phyloP scores from a whole-genome alignment of 352 stramenopile genomes.

The Pythium oligandrum region DNA sequence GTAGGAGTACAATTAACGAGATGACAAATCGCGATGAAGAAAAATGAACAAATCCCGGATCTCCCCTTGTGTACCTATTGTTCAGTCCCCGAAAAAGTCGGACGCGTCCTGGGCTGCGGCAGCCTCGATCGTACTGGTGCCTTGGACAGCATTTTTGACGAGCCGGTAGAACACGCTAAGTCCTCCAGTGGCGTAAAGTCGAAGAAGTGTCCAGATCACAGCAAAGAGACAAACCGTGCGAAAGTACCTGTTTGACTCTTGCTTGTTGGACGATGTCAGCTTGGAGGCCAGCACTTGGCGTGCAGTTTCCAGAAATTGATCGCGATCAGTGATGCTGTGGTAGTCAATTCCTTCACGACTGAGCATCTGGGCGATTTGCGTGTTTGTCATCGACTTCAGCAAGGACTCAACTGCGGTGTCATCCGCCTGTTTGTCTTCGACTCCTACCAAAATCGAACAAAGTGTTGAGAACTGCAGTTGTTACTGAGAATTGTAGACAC shows the following conservation, averaged over 20 bases:
- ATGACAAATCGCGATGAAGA: no score
- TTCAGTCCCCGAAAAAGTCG: slow-evolving; percentile 45
- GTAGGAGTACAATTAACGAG: slow-evolving; percentile 23
- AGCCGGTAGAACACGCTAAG: slow-evolving; percentile 23
- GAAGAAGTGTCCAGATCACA: slow-evolving; percentile 55
- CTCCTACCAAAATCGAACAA: no score
- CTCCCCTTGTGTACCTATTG: not conserved
- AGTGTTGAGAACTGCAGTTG: no score
- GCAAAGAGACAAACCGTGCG: slow-evolving; percentile 54
- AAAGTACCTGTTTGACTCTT: slow-evolving; percentile 39
- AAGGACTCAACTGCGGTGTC: slow-evolving; percentile 43
- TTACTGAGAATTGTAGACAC: not conserved
- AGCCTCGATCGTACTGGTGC: not conserved
- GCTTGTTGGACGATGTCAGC: slow-evolving; percentile 20
- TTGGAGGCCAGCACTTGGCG: slow-evolving; percentile 62
- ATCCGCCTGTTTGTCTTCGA: no score
- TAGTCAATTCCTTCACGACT: slow-evolving; percentile 66
- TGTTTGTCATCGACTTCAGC: slow-evolving; percentile 69
- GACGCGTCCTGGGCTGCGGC: slow-evolving; percentile 20
- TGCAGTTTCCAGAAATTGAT: slow-evolving; percentile 72
- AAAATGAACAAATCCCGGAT: no score
- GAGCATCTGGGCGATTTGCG: slow-evolving; percentile 63
- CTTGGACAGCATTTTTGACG: not conserved
- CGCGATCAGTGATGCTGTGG: slow-evolving; percentile 65
- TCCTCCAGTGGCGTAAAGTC: slow-evolving; percentile 65